A percentile compares a stretch with the other conserved stretches of the same genome.
Conservation (phyloP, 805 yeast species). For the Saccharomycopsis babjevae region DNA sequence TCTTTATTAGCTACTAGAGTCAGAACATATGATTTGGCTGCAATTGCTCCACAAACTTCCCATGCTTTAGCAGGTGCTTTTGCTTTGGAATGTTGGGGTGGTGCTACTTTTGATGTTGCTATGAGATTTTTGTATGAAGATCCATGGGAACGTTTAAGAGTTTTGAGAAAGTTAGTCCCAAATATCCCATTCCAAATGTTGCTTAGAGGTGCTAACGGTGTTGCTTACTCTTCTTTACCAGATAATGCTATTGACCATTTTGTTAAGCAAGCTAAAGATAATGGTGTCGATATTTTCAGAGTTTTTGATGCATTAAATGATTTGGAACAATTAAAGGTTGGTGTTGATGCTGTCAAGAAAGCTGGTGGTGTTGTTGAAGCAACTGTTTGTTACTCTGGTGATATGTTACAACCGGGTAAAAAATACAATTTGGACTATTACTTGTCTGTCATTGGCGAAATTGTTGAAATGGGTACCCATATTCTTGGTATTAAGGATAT, state of each 20-base stretch:
- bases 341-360: constrained; percentile 94
- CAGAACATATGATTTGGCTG: constrained; percentile 82
- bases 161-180: constrained; percentile 83
- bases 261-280: constrained; percentile 86
- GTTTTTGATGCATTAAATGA: constrained; percentile 97
- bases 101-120: constrained; percentile 98
- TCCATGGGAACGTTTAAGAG: constrained; percentile 95
- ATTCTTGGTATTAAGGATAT: constrained; percentile 96
- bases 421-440: constrained; percentile 92
- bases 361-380: constrained; percentile 99
- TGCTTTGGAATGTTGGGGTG: constrained; percentile 99
- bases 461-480: constrained; percentile 93
- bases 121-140: constrained; percentile 98
- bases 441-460: constrained; percentile 65
- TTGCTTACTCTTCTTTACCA: constrained; percentile 94
- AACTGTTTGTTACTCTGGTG: constrained; percentile 97
- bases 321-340: constrained; percentile 91
- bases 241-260: constrained; percentile 98
- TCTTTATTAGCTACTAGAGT: constrained; percentile 95
- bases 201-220: constrained; percentile 98
- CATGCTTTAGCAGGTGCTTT: constrained; percentile 84
- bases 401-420: constrained; percentile 92
- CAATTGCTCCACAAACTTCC: constrained; percentile 91
- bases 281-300: constrained; percentile 95
- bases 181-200: constrained; percentile 99